Conservation (phyloP, 768 basidiomycete species). For the Piloderma croceum region DNA sequence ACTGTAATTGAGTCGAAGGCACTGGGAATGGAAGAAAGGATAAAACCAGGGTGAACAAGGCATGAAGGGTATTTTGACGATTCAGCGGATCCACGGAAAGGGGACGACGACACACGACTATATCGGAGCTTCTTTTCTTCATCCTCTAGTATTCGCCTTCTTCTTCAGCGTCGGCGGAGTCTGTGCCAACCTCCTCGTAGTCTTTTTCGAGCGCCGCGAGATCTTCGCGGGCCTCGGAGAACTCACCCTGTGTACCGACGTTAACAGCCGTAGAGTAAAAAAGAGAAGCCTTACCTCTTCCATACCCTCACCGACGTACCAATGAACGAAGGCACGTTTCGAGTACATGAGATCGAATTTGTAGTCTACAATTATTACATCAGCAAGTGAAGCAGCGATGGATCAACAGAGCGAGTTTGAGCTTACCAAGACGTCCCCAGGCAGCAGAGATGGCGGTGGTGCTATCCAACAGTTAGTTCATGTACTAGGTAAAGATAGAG, state of each 20-base stretch:
- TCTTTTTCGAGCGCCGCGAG: constrained; percentile 99
- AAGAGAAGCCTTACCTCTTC: constrained; percentile 39
- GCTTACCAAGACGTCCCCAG: constrained; percentile 78
- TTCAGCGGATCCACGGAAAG: constrained; percentile 4
- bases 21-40: neutral
- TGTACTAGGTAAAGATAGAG: neutral
- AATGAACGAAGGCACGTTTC: constrained; percentile 50
- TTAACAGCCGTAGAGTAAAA: no score
- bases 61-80: no score
- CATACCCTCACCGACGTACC: constrained; percentile 77
- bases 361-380: constrained; percentile 53
- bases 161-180: constrained; percentile 45
- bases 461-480: constrained; percentile 31
- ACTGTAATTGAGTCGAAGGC: constrained; percentile 11
- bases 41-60: no score
- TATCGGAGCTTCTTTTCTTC: no score
- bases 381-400: constrained; percentile 6
- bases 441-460: constrained; percentile 92
- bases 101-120: constrained; percentile 6
- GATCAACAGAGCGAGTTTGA: neutral
- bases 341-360: constrained; percentile 99
- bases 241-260: constrained; percentile 87
- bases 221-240: constrained; percentile 98
- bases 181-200: constrained; percentile 77
- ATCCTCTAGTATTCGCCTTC: constrained; percentile 47